phyloP scores from a whole-genome alignment of 2,329 filamentous ascomycete species.

The Penicillium paneum region DNA sequence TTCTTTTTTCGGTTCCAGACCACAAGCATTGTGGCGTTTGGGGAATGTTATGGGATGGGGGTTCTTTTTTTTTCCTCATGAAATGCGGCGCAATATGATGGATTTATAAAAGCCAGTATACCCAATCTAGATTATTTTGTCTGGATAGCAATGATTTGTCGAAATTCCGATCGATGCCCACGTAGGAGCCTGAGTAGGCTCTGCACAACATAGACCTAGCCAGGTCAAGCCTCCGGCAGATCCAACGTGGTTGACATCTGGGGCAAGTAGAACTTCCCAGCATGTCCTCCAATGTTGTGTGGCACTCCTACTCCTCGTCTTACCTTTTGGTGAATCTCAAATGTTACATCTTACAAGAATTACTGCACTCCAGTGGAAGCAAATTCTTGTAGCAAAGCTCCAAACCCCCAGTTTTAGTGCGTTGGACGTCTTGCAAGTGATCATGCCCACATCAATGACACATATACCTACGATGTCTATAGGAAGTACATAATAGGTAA shows the following conservation, averaged over 20 bases:
- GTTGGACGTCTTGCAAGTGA: not conserved
- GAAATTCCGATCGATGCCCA: not conserved
- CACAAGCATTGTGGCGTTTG: not conserved
- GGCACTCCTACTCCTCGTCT: too few relatives aligned
- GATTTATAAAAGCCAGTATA: slow-evolving; percentile 14
- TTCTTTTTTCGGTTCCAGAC: not conserved
- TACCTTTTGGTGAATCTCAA: not conserved
- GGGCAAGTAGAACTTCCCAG: not conserved
- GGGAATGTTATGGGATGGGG: not conserved
- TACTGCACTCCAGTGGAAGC: not conserved
- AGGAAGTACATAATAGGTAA: too few relatives aligned
- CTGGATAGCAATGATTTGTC: not conserved
- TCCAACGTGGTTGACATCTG: not conserved
- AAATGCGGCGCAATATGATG: slow-evolving; percentile 1
- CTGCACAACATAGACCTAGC: not conserved
- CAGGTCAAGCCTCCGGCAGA: not conserved
- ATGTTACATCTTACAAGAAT: not conserved
- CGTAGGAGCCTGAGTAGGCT: not conserved
- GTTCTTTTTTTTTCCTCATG: not conserved
- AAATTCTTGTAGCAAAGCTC: not conserved
- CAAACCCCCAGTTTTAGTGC: not conserved
- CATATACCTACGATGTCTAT: not conserved
- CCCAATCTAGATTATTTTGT: slow-evolving; percentile 1
- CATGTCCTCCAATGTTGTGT: not conserved
- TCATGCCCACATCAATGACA: not conserved